A percentile compares a stretch with the other conserved stretches of the same genome.
Evolutionary conservation across 129 eudicot genomes (phyloP).

Genomic region (Rutidosis leptorrhynchoides): DNA sequence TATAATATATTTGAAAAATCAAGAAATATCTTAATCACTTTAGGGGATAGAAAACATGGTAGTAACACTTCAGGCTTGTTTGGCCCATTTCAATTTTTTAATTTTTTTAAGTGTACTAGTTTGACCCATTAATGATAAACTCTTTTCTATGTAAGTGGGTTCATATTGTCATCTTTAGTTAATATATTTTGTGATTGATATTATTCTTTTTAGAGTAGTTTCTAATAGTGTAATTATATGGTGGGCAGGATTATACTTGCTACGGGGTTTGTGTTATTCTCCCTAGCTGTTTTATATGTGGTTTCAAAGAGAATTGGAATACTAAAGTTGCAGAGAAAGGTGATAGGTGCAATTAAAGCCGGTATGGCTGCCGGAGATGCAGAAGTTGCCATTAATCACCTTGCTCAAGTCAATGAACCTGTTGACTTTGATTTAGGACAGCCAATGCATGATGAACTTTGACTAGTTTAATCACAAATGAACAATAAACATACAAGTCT

Average conservation of each 20-base stretch:
- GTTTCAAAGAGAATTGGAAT: constrained; percentile 86
- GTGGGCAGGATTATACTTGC: constrained; percentile 65
- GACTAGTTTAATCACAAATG: constrained; percentile 15
- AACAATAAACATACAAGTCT: constrained; percentile 7
- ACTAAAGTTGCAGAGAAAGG: constrained; percentile 68
- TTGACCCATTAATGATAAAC: too few relatives aligned
- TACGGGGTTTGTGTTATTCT: constrained; percentile 59
- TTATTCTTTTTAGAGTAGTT: not conserved
- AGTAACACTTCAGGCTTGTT: too few relatives aligned
- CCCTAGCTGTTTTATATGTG: constrained; percentile 75
- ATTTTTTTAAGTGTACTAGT: too few relatives aligned
- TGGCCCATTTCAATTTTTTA: too few relatives aligned
- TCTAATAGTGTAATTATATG: constrained; percentile 9
- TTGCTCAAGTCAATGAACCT: constrained; percentile 42
- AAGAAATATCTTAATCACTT: too few relatives aligned
- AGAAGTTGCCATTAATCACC: constrained; percentile 41
- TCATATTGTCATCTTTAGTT: too few relatives aligned
- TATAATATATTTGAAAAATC: too few relatives aligned
- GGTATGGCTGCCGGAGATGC: constrained; percentile 65
- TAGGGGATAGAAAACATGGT: too few relatives aligned
- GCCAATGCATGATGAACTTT: constrained; percentile 83
- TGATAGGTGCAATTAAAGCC: constrained; percentile 60
- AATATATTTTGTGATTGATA: too few relatives aligned
- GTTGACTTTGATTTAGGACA: constrained; percentile 49
- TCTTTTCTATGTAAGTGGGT: too few relatives aligned